A percentile compares a stretch with the other conserved stretches of the same genome.
Conservation (phyloP, 1,139 yeast genomes). For the Arxiozyma telluris region DNA sequence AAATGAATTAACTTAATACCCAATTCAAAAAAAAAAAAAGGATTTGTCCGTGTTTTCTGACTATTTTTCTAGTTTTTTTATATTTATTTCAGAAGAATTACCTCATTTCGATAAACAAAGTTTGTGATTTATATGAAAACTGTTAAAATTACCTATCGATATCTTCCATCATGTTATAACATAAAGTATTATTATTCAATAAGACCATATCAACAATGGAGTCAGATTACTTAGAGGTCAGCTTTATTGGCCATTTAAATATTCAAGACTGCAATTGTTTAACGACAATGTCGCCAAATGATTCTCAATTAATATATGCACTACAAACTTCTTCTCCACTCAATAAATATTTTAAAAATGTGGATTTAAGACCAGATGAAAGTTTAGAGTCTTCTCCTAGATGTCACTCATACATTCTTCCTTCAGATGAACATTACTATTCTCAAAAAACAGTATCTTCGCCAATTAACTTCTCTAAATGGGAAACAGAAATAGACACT, state of each 20-base stretch:
- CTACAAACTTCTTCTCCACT: neutral
- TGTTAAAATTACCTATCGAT: no score
- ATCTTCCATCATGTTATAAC: neutral
- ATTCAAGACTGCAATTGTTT: neutral
- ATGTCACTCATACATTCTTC: neutral
- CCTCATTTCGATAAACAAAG: no score
- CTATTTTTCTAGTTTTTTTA: no score
- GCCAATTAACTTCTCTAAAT: neutral
- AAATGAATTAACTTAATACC: no score
- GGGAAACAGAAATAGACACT: neutral
- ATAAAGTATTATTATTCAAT: neutral
- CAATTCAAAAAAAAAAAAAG: no score
- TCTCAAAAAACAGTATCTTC: neutral
- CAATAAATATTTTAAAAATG: neutral
- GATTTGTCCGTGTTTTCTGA: no score
- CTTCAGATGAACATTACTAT: neutral
- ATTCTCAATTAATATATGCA: neutral
- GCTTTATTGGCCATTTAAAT: neutral
- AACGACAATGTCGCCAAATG: neutral
- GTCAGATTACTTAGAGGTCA: neutral
- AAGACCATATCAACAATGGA: neutral
- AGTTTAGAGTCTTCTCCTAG: neutral
- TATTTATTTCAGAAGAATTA: no score
- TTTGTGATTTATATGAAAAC: no score
- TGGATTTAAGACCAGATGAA: neutral